Conservation (phyloP, 1,284 basidiomycete species). For the Malassezia yamatoensis region DNA sequence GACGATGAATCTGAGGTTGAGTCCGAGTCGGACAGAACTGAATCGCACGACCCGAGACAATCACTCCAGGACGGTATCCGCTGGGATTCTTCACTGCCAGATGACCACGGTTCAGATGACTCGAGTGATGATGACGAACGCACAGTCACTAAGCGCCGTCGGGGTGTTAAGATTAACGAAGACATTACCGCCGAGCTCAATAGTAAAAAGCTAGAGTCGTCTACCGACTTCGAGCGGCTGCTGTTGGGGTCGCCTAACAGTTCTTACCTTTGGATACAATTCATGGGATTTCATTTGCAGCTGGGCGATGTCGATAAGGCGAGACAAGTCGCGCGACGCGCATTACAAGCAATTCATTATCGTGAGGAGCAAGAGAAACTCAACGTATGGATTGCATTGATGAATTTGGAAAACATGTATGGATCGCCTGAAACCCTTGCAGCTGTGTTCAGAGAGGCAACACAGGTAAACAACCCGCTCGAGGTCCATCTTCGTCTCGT, state of each 20-base stretch:
- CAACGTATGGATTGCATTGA: constrained; percentile 92
- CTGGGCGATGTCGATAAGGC: constrained; percentile 92
- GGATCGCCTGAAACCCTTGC: constrained; percentile 66
- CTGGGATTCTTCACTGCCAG: neutral
- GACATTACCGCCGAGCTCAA: constrained; percentile 40
- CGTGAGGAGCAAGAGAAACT: constrained; percentile 92
- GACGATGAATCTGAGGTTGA: constrained; percentile 5
- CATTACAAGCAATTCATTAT: constrained; percentile 78
- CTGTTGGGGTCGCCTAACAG: constrained; percentile 93
- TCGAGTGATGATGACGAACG: constrained; percentile 51
- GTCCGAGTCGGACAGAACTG: neutral
- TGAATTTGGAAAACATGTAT: constrained; percentile 90
- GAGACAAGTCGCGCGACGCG: constrained; percentile 71
- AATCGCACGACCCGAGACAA: neutral
- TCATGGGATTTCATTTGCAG: constrained; percentile 96
- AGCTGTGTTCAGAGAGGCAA: constrained; percentile 75
- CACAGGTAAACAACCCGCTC: constrained; percentile 80
- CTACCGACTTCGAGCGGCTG: constrained; percentile 84
- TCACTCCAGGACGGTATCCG: constrained; percentile 15
- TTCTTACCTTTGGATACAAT: constrained; percentile 96
- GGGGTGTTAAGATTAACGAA: constrained; percentile 19
- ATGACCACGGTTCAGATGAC: constrained; percentile 49
- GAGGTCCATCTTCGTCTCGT: constrained; percentile 75
- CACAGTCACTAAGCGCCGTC: constrained; percentile 28
- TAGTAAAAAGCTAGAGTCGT: constrained; percentile 62